Percentiles rank a stretch among this genome's conserved stretches.
Conservation (phyloP, 2,329 filamentous ascomycete species). For the Fusarium graminum region DNA sequence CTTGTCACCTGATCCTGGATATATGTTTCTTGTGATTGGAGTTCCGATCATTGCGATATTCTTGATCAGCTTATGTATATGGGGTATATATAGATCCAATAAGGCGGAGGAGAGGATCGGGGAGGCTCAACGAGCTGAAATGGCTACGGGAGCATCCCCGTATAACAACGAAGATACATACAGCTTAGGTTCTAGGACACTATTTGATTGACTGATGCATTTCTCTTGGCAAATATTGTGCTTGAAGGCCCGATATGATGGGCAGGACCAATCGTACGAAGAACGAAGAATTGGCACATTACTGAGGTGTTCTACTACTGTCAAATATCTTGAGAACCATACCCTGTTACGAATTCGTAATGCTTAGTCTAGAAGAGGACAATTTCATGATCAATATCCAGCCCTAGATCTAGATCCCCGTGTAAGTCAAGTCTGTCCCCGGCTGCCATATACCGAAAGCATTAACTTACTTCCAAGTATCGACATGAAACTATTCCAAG, state of each 20-base stretch:
- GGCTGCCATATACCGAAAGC: not conserved
- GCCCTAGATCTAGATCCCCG: not conserved
- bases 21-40: conserved; percentile 1
- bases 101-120: not conserved
- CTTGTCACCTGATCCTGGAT: not conserved
- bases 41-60: not conserved
- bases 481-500: not conserved
- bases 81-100: conserved; percentile 1
- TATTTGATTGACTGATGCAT: not conserved
- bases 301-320: not conserved
- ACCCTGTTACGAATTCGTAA: too few relatives aligned
- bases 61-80: not conserved
- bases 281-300: not conserved
- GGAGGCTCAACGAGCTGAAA: not conserved
- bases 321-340: not conserved
- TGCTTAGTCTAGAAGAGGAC: not conserved
- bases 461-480: not conserved
- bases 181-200: not conserved
- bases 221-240: not conserved
- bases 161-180: not conserved
- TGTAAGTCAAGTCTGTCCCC: not conserved
- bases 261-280: not conserved
- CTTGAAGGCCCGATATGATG: not conserved
- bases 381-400: not conserved
- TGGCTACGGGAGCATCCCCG: not conserved